Conservation (phyloP, 768 basidiomycete species). For the Leccinum fibrillosum region DNA sequence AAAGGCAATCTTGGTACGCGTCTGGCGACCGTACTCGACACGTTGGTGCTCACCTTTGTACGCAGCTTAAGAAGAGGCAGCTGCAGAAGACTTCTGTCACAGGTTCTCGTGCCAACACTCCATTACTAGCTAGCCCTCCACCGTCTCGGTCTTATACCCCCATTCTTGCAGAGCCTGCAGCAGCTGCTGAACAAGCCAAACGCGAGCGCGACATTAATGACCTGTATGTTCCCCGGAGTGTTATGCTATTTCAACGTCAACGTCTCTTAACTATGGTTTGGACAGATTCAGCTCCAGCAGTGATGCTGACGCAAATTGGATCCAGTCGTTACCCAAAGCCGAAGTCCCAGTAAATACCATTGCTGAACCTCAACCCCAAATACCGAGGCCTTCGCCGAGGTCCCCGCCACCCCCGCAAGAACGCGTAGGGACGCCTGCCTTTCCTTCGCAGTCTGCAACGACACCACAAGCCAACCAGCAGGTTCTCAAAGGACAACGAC, state of each 20-base stretch:
- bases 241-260: neutral
- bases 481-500: constrained; percentile 16
- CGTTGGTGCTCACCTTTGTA: constrained; percentile 1
- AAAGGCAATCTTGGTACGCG: constrained; percentile 65
- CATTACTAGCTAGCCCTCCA: constrained; percentile 40
- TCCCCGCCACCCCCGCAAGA: constrained; percentile 17
- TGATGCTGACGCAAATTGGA: constrained; percentile 50
- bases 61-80: constrained; percentile 78
- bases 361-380: constrained; percentile 32
- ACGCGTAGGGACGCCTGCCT: constrained; percentile 6
- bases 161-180: constrained; percentile 39
- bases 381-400: constrained; percentile 14
- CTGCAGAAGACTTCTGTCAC: constrained; percentile 55
- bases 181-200: constrained; percentile 39
- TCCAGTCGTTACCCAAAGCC: constrained; percentile 54
- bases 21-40: neutral
- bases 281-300: constrained; percentile 42
- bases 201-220: constrained; percentile 50
- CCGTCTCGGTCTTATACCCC: constrained; percentile 52
- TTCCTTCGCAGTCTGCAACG: neutral
- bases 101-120: constrained; percentile 30
- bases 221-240: constrained; percentile 51
- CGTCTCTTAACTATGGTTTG: constrained; percentile 9
- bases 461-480: neutral
- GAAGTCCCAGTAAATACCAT: constrained; percentile 27